A percentile compares a stretch with the other conserved stretches of the same genome.
These are phyloP conservation scores for Amaranthus tricolor DNA, from an alignment of 179 eudicot species.

Conservation along the genomic window DNA sequence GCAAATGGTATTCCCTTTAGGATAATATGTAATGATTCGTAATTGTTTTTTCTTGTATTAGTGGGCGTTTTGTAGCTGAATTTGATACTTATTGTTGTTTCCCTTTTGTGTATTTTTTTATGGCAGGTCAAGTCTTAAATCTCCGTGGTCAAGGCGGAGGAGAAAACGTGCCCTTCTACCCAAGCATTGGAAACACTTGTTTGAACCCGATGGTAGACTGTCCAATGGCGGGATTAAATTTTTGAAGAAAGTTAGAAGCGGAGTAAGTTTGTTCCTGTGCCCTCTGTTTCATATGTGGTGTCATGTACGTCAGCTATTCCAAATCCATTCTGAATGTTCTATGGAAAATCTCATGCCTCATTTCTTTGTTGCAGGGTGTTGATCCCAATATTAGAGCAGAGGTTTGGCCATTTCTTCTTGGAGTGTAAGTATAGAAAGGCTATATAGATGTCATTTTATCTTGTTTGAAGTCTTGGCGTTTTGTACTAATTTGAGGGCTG, in stretches of 20 bases:
- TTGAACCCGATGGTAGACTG: slow-evolving; percentile 63
- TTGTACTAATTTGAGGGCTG: not conserved
- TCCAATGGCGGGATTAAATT: slow-evolving; percentile 66
- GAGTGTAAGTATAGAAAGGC: slow-evolving; percentile 68
- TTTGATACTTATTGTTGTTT: not conserved
- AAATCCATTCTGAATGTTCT: not conserved
- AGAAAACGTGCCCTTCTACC: slow-evolving; percentile 61
- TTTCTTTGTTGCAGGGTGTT: slow-evolving; percentile 58
- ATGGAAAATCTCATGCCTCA: not conserved
- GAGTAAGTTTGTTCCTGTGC: slow-evolving; percentile 42
- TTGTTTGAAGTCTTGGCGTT: not conserved
- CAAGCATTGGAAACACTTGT: slow-evolving; percentile 62
- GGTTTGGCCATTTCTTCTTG: slow-evolving; percentile 98
- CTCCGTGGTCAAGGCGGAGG: slow-evolving; percentile 86
- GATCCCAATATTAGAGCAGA: slow-evolving; percentile 84
- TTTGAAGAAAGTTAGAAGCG: slow-evolving; percentile 80
- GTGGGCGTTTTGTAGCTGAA: not conserved
- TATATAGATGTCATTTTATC: not conserved
- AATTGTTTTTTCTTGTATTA: not conserved
- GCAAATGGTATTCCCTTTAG: not conserved
- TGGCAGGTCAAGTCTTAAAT: slow-evolving; percentile 51
- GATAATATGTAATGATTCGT: not conserved
- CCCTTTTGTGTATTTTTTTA: not conserved
- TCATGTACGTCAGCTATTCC: not conserved
- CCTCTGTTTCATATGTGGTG: not conserved